Evolutionary conservation across 2,329 filamentous ascomycete species (phyloP).

Genomic region (Hortaea werneckii): DNA sequence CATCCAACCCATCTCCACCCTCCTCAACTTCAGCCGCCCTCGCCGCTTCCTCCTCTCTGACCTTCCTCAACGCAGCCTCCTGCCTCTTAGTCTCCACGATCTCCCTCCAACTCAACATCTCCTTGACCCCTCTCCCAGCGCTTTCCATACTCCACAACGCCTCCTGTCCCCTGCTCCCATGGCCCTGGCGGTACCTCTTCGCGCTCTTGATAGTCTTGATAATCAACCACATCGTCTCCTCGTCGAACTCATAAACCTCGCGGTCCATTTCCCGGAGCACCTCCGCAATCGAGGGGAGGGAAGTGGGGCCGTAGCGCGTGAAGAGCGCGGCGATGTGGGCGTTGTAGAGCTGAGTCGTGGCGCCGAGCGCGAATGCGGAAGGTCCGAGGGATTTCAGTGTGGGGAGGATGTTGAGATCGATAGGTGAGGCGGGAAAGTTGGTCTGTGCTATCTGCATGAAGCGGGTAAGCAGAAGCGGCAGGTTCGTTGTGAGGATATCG

Average conservation of each 20-base stretch:
- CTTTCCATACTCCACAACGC: conserved; percentile 24
- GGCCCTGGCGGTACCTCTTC: conserved; percentile 2
- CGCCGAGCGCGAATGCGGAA: conserved; percentile 61
- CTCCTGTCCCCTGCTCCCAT: conserved; percentile 9
- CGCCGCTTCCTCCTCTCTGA: conserved; percentile 2
- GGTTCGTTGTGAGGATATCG: conserved; percentile 6
- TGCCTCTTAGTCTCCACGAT: conserved; percentile 23
- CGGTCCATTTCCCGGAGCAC: conserved; percentile 57
- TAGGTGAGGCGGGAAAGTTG: conserved; percentile 50
- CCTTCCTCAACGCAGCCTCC: conserved; percentile 10
- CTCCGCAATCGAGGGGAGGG: conserved; percentile 45
- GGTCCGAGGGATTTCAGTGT: conserved; percentile 58
- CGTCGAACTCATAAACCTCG: conserved; percentile 50
- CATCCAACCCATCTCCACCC: too few relatives aligned
- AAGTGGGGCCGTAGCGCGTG: conserved; percentile 42
- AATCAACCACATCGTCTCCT: conserved; percentile 33
- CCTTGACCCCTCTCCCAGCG: conserved; percentile 17
- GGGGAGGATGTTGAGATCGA: conserved; percentile 53
- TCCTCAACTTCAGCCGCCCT: neutral
- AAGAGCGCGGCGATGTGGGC: conserved; percentile 53
- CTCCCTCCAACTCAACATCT: conserved; percentile 23
- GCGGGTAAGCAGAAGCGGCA: conserved; percentile 12
- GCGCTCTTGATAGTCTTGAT: conserved; percentile 25
- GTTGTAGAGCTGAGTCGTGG: conserved; percentile 60
- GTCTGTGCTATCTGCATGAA: conserved; percentile 29